phyloP scores from a whole-genome alignment of 2,329 filamentous ascomycete species.

The Acrocalymma vagum region DNA sequence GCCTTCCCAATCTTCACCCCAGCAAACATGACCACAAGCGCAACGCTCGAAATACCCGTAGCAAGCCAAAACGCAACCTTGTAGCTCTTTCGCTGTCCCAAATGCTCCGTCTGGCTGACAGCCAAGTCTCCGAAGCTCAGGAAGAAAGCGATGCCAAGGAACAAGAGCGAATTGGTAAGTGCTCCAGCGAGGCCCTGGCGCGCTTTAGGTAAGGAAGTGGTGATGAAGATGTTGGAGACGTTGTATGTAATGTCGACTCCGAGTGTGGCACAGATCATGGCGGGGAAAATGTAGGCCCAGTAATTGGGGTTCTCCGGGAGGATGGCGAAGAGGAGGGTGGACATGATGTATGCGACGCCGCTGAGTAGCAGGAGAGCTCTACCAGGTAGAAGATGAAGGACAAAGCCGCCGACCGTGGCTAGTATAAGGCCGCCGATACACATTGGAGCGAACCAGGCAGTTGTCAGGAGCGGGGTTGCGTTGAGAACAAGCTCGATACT shows the following conservation, averaged over 20 bases:
- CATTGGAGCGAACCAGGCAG: conserved; percentile 48
- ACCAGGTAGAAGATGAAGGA: conserved; percentile 46
- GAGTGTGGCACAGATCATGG: conserved; percentile 54
- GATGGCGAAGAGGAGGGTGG: conserved; percentile 44
- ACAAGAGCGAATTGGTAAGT: conserved; percentile 45
- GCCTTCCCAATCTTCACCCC: conserved; percentile 49
- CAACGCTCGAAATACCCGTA: conserved; percentile 35
- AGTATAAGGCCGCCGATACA: conserved; percentile 45
- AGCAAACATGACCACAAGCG: conserved; percentile 43
- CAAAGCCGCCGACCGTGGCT: conserved; percentile 40
- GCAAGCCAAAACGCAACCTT: conserved; percentile 49
- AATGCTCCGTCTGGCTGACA: conserved; percentile 40
- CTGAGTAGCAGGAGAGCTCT: conserved; percentile 41
- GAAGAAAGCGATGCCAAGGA: conserved; percentile 47
- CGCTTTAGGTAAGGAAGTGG: conserved; percentile 41
- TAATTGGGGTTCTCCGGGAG: conserved; percentile 42
- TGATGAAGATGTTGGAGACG: conserved; percentile 49
- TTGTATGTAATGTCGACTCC: conserved; percentile 49
- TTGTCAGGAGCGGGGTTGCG: conserved; percentile 38
- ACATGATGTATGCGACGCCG: conserved; percentile 39
- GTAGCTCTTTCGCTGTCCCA: conserved; percentile 42
- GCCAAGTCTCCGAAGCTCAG: conserved; percentile 46
- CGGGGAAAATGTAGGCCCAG: conserved; percentile 49
- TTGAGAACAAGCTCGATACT: conserved; percentile 39
- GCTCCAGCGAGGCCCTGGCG: conserved; percentile 47